Conservation (phyloP, 1,139 yeast genomes). For the Scheffersomyces parashehatae region DNA sequence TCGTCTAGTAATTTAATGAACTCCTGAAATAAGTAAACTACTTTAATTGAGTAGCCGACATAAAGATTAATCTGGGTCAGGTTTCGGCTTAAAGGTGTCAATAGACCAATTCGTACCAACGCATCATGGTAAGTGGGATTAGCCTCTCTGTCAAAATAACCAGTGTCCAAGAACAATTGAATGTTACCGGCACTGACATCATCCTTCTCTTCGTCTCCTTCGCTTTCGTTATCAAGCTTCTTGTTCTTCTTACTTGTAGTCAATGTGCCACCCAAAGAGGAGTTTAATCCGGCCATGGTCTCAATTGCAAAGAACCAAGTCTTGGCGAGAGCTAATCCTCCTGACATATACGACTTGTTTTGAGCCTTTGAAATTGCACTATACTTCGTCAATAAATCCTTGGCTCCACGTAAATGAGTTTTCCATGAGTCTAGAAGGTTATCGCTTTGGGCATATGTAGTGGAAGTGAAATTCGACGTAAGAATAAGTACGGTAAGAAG, state of each 20-base stretch:
- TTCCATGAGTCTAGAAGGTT: conserved; percentile 34
- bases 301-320: conserved; percentile 50
- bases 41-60: conserved; percentile 33
- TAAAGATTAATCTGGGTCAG: conserved; percentile 33
- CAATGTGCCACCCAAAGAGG: conserved; percentile 35
- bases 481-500: conserved; percentile 39
- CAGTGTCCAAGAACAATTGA: conserved; percentile 33
- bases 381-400: conserved; percentile 38
- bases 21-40: conserved; percentile 30
- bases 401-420: conserved; percentile 42
- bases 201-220: conserved; percentile 13
- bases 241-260: conserved; percentile 8
- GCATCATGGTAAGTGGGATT: conserved; percentile 39
- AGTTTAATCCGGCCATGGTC: conserved; percentile 33
- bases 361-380: conserved; percentile 18
- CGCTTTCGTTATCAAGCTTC: conserved; percentile 1
- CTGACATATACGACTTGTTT: conserved; percentile 17
- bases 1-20: conserved; percentile 26
- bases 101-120: conserved; percentile 28
- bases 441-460: conserved; percentile 16
- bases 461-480: conserved; percentile 40
- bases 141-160: conserved; percentile 26
- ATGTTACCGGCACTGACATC: conserved; percentile 11
- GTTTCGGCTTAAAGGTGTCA: conserved; percentile 16
- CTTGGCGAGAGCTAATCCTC: conserved; percentile 46